Evolutionary conservation across 2,329 filamentous ascomycete species (phyloP), one percentile per base, ranked within the genome.

Genomic region (Orbilia brochopaga): DNA sequence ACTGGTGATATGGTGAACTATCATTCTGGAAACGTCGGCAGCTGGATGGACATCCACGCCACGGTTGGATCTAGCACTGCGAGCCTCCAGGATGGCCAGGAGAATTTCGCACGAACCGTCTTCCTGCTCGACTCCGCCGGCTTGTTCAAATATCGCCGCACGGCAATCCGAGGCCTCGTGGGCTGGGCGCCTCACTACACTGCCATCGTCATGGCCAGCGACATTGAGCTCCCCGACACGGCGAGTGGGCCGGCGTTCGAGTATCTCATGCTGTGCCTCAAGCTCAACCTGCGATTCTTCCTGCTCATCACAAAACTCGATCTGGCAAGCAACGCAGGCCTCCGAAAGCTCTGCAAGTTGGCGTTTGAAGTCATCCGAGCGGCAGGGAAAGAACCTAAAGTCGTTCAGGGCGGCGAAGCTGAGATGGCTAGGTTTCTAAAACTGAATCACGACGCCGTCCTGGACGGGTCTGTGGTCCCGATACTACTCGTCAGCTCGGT

Each of bases 101-200:
- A 60, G 27, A 69, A 88, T 70, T 81, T 84, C 67, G 90, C 88
- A 1, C 87, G 92, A 19, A 81, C 99, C 2, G 91, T 94, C 3
- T 92, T 97, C 75, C 83, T 97, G 5, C 91, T 92, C 0, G 94
- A 99, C 79, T 95, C 93, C 51, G 93, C 93, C 15, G 94, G 94
- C 0, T 90, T 96, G 74, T 89, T 92, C 40, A 87, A 92, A 50
- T 99, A 94, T 79, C 86, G 92, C 53, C 88, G 94, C 63, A 97
- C 93, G 4, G 93, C 91, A 1, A 83, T 97, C 59, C 86, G 93
- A 69, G 92, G 92, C 0, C 83, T 99, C n/a, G 85, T 99, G 74
- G 94, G 92, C 51, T 97, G 94, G 92, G 90, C 90, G 40, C 94
- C 94, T 7, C 92, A 97, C 78, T 99, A 94, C 88, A 92, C 90